Evolutionary conservation across 441 rosid species (phyloP).

Genomic region (Francoa sonchifolia): DNA sequence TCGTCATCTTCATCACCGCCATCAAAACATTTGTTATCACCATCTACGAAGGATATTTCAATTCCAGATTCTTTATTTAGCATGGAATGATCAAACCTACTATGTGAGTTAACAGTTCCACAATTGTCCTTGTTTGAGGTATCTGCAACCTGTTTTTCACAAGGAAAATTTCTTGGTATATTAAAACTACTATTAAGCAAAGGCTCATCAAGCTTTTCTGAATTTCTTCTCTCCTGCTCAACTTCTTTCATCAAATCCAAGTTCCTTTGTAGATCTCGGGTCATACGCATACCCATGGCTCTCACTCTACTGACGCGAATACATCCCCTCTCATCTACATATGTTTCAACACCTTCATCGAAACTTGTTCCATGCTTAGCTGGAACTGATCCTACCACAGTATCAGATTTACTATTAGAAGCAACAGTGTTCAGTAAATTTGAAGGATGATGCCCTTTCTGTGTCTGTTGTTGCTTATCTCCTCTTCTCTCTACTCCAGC

Average conservation of each 20-base stretch:
- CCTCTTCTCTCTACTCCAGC: constrained; percentile 36
- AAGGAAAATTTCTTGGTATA: constrained; percentile 21
- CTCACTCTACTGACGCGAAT: constrained; percentile 59
- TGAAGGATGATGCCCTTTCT: constrained; percentile 20
- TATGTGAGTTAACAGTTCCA: constrained; percentile 24
- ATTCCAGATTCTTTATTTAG: constrained; percentile 26
- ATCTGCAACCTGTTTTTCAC: constrained; percentile 23
- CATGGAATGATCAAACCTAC: constrained; percentile 19
- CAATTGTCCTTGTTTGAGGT: constrained; percentile 17
- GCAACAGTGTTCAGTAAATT: constrained; percentile 19
- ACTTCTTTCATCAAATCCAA: constrained; percentile 82
- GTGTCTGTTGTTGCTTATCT: constrained; percentile 24
- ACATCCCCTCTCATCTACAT: constrained; percentile 73
- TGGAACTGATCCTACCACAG: constrained; percentile 21
- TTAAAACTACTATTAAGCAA: constrained; percentile 15
- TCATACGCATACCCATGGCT: constrained; percentile 94
- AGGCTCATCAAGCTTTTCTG: constrained; percentile 17
- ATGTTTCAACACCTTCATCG: constrained; percentile 66
- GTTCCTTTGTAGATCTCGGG: constrained; percentile 93
- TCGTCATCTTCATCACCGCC: constrained; percentile 65
- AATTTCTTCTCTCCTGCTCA: constrained; percentile 31
- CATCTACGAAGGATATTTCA: constrained; percentile 70
- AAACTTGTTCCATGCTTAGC: constrained; percentile 26
- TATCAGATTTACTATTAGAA: constrained; percentile 26
- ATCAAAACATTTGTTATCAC: constrained; percentile 26